These are phyloP conservation scores for Arthroderma sp. DNA, from an alignment of 2,329 filamentous ascomycete genomes.

Conservation along the genomic window DNA sequence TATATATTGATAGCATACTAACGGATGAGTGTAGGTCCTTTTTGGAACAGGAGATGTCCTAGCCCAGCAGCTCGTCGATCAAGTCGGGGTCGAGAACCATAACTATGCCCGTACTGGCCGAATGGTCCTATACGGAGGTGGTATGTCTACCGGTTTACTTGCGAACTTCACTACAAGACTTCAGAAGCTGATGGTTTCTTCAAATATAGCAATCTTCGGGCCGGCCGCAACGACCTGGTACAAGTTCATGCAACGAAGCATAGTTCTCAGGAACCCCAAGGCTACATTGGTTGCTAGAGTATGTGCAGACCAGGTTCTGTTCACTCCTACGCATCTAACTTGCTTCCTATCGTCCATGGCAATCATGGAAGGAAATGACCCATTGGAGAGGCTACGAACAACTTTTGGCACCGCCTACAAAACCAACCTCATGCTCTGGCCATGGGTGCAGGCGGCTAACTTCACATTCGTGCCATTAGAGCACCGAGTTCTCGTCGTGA, in stretches of 20 bases:
- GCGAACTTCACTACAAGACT: slow-evolving; percentile 6
- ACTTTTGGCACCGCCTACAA: slow-evolving; percentile 60
- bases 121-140: slow-evolving; percentile 40
- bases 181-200: background rate
- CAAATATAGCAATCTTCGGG: slow-evolving; percentile 60
- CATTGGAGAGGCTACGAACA: slow-evolving; percentile 56
- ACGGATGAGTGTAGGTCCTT: slow-evolving; percentile 45
- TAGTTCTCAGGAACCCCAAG: slow-evolving; percentile 54
- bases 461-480: slow-evolving; percentile 78
- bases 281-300: slow-evolving; percentile 67
- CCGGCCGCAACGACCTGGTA: slow-evolving; percentile 83
- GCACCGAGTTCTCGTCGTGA: slow-evolving; percentile 74
- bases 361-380: slow-evolving; percentile 57
- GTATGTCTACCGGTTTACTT: slow-evolving; percentile 22
- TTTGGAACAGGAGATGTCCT: slow-evolving; percentile 86
- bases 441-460: slow-evolving; percentile 70
- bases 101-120: slow-evolving; percentile 43
- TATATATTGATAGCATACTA: background rate
- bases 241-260: slow-evolving; percentile 58
- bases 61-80: slow-evolving; percentile 83
- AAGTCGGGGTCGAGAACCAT: slow-evolving; percentile 63
- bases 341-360: slow-evolving; percentile 79
- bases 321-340: slow-evolving; percentile 72
- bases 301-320: slow-evolving; percentile 65
- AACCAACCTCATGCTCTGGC: slow-evolving; percentile 85